Percentiles rank a stretch among this genome's conserved stretches.
phyloP scores from a whole-genome alignment of 805 yeast species.

The Ogataea angusta region DNA sequence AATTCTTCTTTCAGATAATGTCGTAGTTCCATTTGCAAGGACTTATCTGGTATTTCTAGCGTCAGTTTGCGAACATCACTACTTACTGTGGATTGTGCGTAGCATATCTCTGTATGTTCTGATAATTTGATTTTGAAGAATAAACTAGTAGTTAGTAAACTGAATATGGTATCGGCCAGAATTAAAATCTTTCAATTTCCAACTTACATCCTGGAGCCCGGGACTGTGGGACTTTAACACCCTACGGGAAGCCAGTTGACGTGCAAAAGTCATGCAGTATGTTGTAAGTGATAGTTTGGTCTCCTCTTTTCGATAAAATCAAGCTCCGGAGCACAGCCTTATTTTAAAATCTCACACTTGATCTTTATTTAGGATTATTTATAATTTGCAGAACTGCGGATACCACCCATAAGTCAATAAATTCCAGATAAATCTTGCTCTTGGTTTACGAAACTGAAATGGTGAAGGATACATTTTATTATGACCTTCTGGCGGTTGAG shows the following conservation, averaged over 20 bases:
- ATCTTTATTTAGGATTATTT: not conserved
- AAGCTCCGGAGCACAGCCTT: not conserved
- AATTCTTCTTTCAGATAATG: slow-evolving; percentile 34
- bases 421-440: no score
- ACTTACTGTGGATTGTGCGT: slow-evolving; percentile 28
- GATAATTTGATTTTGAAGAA: slow-evolving; percentile 28
- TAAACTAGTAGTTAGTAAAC: slow-evolving; percentile 22
- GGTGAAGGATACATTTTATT: slow-evolving; percentile 76
- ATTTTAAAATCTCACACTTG: not conserved
- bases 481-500: slow-evolving; percentile 60
- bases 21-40: slow-evolving; percentile 23
- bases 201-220: slow-evolving; percentile 6
- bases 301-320: not conserved
- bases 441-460: slow-evolving; percentile 30
- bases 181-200: not conserved
- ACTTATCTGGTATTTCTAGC: slow-evolving; percentile 24
- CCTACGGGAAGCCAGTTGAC: not conserved
- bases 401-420: no score
- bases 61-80: not conserved
- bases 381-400: not conserved
- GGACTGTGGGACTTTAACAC: not conserved
- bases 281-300: not conserved
- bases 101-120: slow-evolving; percentile 33
- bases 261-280: not conserved
- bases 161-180: not conserved